Evolutionary conservation across 352 stramenopile species (phyloP).

Genomic region (Phytophthora colocasiae): DNA sequence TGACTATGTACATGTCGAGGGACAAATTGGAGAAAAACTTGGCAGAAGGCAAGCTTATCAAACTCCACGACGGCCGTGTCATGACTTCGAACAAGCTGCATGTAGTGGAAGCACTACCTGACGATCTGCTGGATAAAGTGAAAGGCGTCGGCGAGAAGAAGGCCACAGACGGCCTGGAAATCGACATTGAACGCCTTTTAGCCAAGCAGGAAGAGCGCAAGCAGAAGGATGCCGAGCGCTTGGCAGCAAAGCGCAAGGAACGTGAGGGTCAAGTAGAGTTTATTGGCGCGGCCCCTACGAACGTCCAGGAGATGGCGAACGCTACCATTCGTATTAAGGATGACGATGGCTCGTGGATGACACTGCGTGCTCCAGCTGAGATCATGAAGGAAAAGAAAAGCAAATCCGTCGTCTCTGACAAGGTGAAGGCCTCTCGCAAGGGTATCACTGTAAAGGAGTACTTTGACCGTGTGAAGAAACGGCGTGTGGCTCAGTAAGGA

Average conservation of each 20-base stretch:
- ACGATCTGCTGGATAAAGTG: constrained; percentile 69
- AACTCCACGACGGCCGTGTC: constrained; percentile 75
- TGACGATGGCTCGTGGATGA: constrained; percentile 87
- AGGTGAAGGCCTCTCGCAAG: constrained; percentile 75
- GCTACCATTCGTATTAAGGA: constrained; percentile 85
- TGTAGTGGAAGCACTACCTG: constrained; percentile 80
- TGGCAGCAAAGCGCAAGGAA: constrained; percentile 52
- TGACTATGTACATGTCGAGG: constrained; percentile 86
- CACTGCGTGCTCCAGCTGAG: constrained; percentile 75
- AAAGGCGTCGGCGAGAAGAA: constrained; percentile 49
- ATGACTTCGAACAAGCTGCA: constrained; percentile 89
- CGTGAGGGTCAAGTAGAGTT: constrained; percentile 67
- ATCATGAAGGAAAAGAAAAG: constrained; percentile 82
- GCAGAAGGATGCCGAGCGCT: constrained; percentile 57
- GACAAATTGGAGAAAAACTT: constrained; percentile 89
- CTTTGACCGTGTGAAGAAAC: constrained; percentile 88
- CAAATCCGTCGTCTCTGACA: constrained; percentile 67
- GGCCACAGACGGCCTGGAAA: constrained; percentile 49
- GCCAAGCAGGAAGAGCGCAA: constrained; percentile 76
- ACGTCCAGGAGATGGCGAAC: constrained; percentile 77
- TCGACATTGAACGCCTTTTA: constrained; percentile 80
- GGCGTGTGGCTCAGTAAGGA: constrained; percentile 55
- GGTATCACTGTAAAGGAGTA: constrained; percentile 89
- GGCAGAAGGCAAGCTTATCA: constrained; percentile 74
- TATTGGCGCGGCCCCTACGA: constrained; percentile 60